Conservation (phyloP, 2,329 filamentous ascomycete genomes). For the Apiospora sp. region DNA sequence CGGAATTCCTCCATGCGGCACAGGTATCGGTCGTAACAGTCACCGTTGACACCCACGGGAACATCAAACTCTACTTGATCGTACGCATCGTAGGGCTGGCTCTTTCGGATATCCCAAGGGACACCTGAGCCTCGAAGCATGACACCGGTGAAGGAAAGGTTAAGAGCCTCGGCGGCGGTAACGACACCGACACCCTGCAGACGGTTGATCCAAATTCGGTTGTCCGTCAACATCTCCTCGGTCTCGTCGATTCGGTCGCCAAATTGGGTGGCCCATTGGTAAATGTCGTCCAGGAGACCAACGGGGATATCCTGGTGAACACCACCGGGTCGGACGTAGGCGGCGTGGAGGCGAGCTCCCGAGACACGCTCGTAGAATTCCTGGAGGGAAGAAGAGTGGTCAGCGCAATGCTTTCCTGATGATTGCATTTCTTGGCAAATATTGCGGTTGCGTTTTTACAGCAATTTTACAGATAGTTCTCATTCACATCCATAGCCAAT, state of each 20-base stretch:
- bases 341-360: constrained; percentile 94
- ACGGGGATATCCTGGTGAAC: constrained; percentile 95
- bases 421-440: background rate
- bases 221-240: constrained; percentile 97
- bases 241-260: constrained; percentile 98
- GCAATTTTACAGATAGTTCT: constrained; percentile 18
- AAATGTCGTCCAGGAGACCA: constrained; percentile 96
- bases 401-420: background rate
- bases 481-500: constrained; percentile 15
- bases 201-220: constrained; percentile 98
- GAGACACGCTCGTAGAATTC: constrained; percentile 99
- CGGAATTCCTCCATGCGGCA: constrained; percentile 99
- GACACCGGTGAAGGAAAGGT: constrained; percentile 95
- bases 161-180: constrained; percentile 90
- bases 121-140: constrained; percentile 98
- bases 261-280: constrained; percentile 99
- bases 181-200: constrained; percentile 93
- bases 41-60: constrained; percentile 93
- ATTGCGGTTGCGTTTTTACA: constrained; percentile 23
- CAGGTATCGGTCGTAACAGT: constrained; percentile 99
- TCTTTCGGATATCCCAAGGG: constrained; percentile 96
- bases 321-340: constrained; percentile 95
- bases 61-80: constrained; percentile 98
- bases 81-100: constrained; percentile 96
- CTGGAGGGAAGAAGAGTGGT: constrained; percentile 53